phyloP scores from a whole-genome alignment of 768 basidiomycete genomes.

The Hemileccinum impolitum region DNA sequence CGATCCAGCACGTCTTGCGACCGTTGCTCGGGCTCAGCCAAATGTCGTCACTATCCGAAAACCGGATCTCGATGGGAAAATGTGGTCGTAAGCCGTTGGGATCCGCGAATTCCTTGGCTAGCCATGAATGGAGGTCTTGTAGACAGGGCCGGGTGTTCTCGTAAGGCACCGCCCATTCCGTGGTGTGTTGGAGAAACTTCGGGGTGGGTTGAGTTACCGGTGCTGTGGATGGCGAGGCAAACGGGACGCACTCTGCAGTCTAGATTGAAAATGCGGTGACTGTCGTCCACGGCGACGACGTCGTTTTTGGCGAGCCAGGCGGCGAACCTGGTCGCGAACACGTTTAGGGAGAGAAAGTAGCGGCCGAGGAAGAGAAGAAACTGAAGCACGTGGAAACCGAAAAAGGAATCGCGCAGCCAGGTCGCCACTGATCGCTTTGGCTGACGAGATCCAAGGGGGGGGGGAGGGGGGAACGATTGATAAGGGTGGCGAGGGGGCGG shows the following conservation, averaged over 20 bases:
- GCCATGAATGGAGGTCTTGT: constrained; percentile 65
- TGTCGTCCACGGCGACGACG: constrained; percentile 68
- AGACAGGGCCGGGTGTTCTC: constrained; percentile 64
- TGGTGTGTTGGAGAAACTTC: constrained; percentile 89
- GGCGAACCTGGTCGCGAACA: constrained; percentile 58
- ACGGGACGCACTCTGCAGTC: constrained; percentile 75
- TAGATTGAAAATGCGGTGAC: constrained; percentile 85
- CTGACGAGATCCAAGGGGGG: constrained; percentile 37
- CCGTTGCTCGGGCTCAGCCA: constrained; percentile 90
- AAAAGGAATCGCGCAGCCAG: constrained; percentile 68
- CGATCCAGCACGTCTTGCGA: constrained; percentile 85
- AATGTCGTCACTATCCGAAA: constrained; percentile 84
- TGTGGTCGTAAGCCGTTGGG: constrained; percentile 80
- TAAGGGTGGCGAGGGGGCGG: constrained; percentile 7
- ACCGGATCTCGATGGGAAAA: constrained; percentile 91
- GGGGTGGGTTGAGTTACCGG: constrained; percentile 6
- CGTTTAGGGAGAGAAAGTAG: constrained; percentile 59
- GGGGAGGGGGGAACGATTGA: too few relatives aligned
- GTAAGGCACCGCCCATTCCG: constrained; percentile 91
- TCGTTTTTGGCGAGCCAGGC: constrained; percentile 62
- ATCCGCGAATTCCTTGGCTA: constrained; percentile 61
- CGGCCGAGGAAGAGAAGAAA: constrained; percentile 77
- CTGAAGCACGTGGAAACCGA: constrained; percentile 82
- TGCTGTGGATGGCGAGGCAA: not conserved
- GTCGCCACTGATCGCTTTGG: constrained; percentile 46